Base-by-base conservation (phyloP, 805 yeast genomes). In the Ogataea naganishii region DNA sequence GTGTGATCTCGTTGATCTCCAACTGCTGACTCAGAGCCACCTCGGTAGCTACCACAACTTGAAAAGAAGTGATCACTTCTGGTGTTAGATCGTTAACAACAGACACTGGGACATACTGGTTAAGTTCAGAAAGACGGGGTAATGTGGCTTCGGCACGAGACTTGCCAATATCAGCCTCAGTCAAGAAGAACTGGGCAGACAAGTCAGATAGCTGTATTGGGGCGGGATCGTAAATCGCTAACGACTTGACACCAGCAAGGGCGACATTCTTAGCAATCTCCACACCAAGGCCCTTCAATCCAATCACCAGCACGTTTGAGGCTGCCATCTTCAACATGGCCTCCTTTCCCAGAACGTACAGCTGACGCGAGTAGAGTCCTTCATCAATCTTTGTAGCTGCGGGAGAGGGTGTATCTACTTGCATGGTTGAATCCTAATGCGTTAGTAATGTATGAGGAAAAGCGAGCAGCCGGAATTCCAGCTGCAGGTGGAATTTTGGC, bases 201-300 rank as follows among this genome's bases (percentile, higher is more conserved):
- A 92, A 66, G 54, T 92, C 97, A 30, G 58, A 66, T 26, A 85
- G 40, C 32, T 64, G 55, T 14, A 81, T 80, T 1, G 75, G 69
- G 13, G 62, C 64, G 9, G 95, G 94, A 50, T 92, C 99, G 53
- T 79, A 84, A 19, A 92, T 56, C 6, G 94, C 65, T 44, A 92
- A 62, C 7, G 94, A 79, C 62, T 92, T 92, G 45, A 92, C 98
- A 48, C 99, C 99, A 3, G 98, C 98, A 22, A 92, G 66, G 0
- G 95, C 94, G 33, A 92, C 85, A 57, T 92, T 92, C 60, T 92
- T 92, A 15, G 98, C 96, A 34, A 92, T 85, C 60, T 92, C 99
- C 24, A 84, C 71, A 48, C 99, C 99, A 27, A 92, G 64, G 27
- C 99, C 99, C 51, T 75, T 79, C 33, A 89, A 63, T 4, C 99